These are phyloP conservation scores for Boletus rubropictus DNA, from an alignment of 768 basidiomycete genomes.

Conservation along the genomic window DNA sequence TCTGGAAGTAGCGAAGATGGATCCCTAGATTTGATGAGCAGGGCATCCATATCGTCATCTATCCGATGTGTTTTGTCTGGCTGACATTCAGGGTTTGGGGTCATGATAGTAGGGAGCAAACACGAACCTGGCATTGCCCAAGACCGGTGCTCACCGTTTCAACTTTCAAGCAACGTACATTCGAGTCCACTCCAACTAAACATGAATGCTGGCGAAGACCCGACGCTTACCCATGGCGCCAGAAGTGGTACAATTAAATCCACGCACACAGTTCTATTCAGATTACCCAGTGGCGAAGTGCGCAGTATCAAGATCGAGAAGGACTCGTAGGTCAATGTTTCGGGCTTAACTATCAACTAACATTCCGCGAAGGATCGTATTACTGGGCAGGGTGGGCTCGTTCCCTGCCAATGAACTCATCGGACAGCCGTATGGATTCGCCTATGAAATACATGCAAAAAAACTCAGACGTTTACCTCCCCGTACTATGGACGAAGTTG, in stretches of 20 bases:
- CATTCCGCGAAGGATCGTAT: conserved; percentile 47
- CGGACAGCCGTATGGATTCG: conserved; percentile 78
- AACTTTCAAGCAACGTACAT: background rate
- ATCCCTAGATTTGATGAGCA: conserved; percentile 33
- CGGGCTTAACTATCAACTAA: background rate
- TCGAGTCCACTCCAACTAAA: background rate
- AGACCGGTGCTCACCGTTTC: background rate
- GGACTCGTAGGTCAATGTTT: conserved; percentile 51
- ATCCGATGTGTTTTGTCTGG: background rate
- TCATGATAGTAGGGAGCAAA: conserved; percentile 5
- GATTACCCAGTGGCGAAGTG: conserved; percentile 73
- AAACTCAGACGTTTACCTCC: conserved; percentile 59
- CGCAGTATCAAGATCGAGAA: conserved; percentile 68
- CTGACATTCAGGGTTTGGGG: background rate
- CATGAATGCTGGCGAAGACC: conserved; percentile 16
- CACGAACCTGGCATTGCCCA: background rate
- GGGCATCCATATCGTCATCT: conserved; percentile 21
- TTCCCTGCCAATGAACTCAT: conserved; percentile 77
- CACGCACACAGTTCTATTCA: conserved; percentile 75
- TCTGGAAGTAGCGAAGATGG: conserved; percentile 40
- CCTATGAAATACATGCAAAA: conserved; percentile 79
- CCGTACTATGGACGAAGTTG: conserved; percentile 69
- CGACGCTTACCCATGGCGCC: conserved; percentile 5
- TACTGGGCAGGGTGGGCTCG: conserved; percentile 80
- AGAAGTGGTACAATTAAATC: conserved; percentile 42